These are phyloP conservation scores for Ganoderma boninense DNA, from an alignment of 1,284 basidiomycete species.

Conservation along the genomic window DNA sequence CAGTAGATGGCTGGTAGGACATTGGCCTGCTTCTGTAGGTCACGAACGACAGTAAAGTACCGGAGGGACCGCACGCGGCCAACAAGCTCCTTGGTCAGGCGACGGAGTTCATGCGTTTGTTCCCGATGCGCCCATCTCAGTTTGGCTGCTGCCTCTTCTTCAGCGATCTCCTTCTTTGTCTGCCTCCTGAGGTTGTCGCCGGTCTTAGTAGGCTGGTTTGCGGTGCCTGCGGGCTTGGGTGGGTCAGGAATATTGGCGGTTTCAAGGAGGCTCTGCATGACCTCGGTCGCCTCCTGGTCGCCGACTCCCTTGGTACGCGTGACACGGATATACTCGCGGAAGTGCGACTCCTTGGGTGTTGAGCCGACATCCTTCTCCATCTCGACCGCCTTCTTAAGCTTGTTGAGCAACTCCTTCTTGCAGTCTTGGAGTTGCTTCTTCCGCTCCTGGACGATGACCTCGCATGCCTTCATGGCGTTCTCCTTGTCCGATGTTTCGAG, in stretches of 20 bases:
- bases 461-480: slow-evolving; percentile 90
- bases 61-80: slow-evolving; percentile 89
- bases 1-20: slow-evolving; percentile 65
- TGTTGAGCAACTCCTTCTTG: slow-evolving; percentile 73
- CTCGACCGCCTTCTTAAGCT: slow-evolving; percentile 72
- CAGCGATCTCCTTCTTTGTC: slow-evolving; percentile 62
- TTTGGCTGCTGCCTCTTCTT: slow-evolving; percentile 64
- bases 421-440: slow-evolving; percentile 83
- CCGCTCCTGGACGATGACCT: slow-evolving; percentile 88
- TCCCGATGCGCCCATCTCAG: slow-evolving; percentile 86
- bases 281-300: slow-evolving; percentile 76
- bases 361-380: slow-evolving; percentile 73
- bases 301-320: slow-evolving; percentile 77
- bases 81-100: slow-evolving; percentile 86
- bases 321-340: slow-evolving; percentile 77
- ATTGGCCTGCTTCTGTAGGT: slow-evolving; percentile 80
- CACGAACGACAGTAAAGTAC: slow-evolving; percentile 91
- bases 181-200: slow-evolving; percentile 45
- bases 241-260: slow-evolving; percentile 59
- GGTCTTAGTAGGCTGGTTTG: slow-evolving; percentile 32
- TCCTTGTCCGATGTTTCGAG: slow-evolving; percentile 77
- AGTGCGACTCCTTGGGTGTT: slow-evolving; percentile 74
- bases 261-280: slow-evolving; percentile 66
- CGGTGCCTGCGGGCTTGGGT: slow-evolving; percentile 27
- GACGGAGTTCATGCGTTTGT: slow-evolving; percentile 85